Evolutionary conservation across 140 eudicot species (phyloP).

Genomic region (Senecio squalidus): DNA sequence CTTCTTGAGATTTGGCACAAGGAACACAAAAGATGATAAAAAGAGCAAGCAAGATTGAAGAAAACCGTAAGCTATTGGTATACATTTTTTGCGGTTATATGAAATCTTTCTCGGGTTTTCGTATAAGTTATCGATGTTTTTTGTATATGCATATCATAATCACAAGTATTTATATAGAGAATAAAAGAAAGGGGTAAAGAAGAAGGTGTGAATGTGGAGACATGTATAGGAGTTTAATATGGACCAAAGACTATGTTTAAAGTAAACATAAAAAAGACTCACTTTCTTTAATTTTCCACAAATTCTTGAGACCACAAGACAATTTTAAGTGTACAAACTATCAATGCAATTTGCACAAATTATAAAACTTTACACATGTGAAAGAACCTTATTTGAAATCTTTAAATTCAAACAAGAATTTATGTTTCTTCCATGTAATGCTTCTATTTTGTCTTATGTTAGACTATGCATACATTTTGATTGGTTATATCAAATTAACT

Average conservation of each 20-base stretch:
- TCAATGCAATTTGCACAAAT: too few species aligned
- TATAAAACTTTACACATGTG: too few species aligned
- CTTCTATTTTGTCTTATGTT: too few species aligned
- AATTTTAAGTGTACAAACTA: too few species aligned
- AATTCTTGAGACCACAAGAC: too few species aligned
- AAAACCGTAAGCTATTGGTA: constrained; percentile 7
- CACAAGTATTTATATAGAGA: background rate
- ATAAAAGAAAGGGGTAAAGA: background rate
- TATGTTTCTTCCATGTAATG: too few species aligned
- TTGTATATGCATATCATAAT: background rate
- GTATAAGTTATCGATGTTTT: constrained; percentile 4
- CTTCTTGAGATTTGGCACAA: constrained; percentile 30
- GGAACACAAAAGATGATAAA: constrained; percentile 18
- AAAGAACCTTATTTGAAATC: too few species aligned
- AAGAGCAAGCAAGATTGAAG: constrained; percentile 24
- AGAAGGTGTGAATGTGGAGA: background rate
- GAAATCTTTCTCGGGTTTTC: background rate
- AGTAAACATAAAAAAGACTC: background rate
- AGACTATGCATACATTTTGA: too few species aligned
- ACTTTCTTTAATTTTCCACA: background rate
- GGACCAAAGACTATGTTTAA: background rate
- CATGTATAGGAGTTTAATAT: background rate
- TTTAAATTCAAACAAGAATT: too few species aligned
- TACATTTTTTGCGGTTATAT: constrained; percentile 11
- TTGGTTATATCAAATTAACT: too few species aligned